Evolutionary conservation across 495 filamentous ascomycete genomes (phyloP).

Genomic region (Parmelia sp.): DNA sequence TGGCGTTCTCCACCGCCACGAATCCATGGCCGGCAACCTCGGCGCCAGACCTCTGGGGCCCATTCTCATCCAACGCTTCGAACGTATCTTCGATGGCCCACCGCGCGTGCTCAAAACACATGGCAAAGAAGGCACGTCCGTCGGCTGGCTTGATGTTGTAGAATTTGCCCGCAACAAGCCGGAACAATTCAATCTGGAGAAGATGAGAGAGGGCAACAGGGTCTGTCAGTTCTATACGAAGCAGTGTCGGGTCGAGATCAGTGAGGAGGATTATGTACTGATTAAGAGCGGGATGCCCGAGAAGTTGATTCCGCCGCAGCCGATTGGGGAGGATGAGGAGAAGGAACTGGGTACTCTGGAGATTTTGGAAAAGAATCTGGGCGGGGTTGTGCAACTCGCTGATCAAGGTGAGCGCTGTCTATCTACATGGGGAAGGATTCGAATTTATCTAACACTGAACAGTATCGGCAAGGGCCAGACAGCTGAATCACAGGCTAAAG

Average conservation of each 20-base stretch:
- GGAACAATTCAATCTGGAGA: conserved; percentile 67
- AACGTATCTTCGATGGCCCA: conserved; percentile 75
- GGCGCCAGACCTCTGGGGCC: conserved; percentile 77
- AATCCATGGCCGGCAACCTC: conserved; percentile 77
- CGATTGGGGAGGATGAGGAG: conserved; percentile 78
- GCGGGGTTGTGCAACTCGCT: conserved; percentile 67
- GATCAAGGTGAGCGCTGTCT: conserved; percentile 60
- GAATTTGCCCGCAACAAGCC: conserved; percentile 77
- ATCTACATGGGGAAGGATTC: neutral
- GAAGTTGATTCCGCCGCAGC: conserved; percentile 75
- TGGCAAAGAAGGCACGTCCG: conserved; percentile 54
- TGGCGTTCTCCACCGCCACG: conserved; percentile 74
- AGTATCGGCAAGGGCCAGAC: conserved; percentile 72
- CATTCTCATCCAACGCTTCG: conserved; percentile 77
- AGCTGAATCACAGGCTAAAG: conserved; percentile 75
- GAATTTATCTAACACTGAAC: conserved; percentile 23
- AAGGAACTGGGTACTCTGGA: conserved; percentile 78
- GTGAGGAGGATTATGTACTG: conserved; percentile 77
- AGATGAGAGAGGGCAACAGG: conserved; percentile 57
- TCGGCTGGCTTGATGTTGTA: conserved; percentile 80
- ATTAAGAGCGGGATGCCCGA: conserved; percentile 76
- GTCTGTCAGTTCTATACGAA: conserved; percentile 78
- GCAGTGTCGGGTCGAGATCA: conserved; percentile 75
- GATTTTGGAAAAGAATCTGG: conserved; percentile 70
- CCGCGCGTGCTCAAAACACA: conserved; percentile 62